Evolutionary conservation across 208 protist species (phyloP).

Genomic region (Acanthamoeba royreba): DNA sequence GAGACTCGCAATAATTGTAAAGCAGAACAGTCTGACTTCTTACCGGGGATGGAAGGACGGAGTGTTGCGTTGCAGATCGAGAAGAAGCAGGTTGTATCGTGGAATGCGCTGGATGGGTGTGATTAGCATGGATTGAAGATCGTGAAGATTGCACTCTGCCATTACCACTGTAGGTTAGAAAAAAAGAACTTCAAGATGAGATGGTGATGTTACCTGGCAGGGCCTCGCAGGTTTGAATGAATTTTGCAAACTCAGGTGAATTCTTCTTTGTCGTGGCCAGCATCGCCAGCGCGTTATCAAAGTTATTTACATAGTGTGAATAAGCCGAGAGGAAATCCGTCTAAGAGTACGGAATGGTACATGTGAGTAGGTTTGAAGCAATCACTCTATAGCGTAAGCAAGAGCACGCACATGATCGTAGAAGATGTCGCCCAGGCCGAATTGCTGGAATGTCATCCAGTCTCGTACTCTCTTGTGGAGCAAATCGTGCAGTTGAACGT

Average conservation of each 20-base stretch:
- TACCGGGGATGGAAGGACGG: not conserved
- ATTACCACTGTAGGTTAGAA: no score
- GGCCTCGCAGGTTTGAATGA: not conserved
- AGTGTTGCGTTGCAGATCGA: not conserved
- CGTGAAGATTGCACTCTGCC: conserved; percentile 8
- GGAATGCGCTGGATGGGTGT: not conserved
- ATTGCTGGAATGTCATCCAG: not conserved
- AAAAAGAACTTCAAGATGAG: no score
- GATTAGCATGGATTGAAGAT: not conserved
- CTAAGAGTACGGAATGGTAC: no score
- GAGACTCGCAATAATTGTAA: no score
- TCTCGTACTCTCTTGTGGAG: not conserved
- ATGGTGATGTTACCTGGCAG: not conserved
- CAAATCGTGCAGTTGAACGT: not conserved
- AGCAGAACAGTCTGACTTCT: no score
- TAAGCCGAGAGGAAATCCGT: not conserved
- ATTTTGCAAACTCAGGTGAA: not conserved
- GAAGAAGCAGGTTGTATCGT: not conserved
- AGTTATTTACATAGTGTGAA: not conserved
- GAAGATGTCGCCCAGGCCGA: not conserved
- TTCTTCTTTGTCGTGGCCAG: not conserved
- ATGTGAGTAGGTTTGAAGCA: not conserved
- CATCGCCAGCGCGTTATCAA: not conserved
- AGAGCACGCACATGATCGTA: not conserved
- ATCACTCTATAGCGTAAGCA: no score